Evolutionary conservation across 2,329 filamentous ascomycete species (phyloP).

Genomic region (Chaetothyriales sp.): DNA sequence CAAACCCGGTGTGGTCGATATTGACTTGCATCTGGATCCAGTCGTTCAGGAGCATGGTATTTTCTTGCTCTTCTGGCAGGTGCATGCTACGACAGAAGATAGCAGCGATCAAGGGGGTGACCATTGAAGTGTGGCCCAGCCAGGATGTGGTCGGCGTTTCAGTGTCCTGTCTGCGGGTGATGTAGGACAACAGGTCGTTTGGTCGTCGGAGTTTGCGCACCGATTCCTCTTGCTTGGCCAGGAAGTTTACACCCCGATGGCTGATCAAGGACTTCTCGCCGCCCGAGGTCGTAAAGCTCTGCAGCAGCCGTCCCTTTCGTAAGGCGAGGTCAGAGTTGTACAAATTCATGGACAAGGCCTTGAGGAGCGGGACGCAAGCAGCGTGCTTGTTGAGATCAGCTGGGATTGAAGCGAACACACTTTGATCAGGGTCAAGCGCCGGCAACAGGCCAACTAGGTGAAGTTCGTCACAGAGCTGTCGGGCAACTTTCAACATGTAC

Average conservation of each 20-base stretch:
- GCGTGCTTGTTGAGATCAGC: not conserved
- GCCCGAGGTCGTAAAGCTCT: not conserved
- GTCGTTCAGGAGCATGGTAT: slow-evolving; percentile 8
- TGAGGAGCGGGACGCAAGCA: not conserved
- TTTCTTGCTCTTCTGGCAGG: slow-evolving; percentile 1
- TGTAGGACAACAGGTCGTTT: not conserved
- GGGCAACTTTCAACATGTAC: not conserved
- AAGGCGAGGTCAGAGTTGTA: not conserved
- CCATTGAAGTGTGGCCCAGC: slow-evolving; percentile 10
- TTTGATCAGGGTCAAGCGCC: not conserved
- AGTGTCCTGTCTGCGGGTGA: not conserved
- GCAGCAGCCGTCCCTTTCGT: not conserved
- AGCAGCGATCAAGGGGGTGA: slow-evolving; percentile 11
- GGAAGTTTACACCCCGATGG: not conserved
- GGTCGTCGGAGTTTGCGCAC: not conserved
- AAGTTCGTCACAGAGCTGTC: not conserved
- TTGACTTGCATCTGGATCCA: slow-evolving; percentile 6
- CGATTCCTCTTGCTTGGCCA: not conserved
- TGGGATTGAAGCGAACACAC: not conserved
- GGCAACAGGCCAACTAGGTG: not conserved
- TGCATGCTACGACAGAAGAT: slow-evolving; percentile 7
- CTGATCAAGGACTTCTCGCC: not conserved
- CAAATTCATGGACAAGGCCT: not conserved
- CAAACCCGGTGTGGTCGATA: not conserved
- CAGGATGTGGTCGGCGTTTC: slow-evolving; percentile 3